Evolutionary conservation across 75 land plant genomes (phyloP).

Genomic region (Picea glauca): DNA sequence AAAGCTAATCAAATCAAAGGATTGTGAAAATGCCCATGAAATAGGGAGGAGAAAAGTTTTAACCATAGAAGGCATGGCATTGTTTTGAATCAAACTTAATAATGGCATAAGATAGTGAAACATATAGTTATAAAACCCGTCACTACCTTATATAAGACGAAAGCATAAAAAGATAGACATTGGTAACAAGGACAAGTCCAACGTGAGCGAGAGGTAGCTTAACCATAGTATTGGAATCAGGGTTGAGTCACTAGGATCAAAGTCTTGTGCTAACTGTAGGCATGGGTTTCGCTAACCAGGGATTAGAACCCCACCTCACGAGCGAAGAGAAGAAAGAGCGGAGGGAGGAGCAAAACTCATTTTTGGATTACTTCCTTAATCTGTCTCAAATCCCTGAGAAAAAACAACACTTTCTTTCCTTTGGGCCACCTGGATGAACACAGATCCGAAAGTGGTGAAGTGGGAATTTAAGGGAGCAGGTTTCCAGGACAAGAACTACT

Average conservation of each 20-base stretch:
- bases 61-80: no score
- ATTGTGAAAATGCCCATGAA: no score
- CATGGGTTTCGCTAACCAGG: not conserved
- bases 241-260: not conserved
- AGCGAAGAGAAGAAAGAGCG: not conserved
- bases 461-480: not conserved
- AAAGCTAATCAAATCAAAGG: no score
- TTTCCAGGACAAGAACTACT: not conserved
- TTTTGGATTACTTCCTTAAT: not conserved
- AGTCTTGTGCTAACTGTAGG: not conserved
- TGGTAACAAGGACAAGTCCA: no score
- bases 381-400: not conserved
- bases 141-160: no score
- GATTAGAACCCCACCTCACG: not conserved
- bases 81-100: no score
- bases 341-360: not conserved
- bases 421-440: not conserved
- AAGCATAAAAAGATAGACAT: no score
- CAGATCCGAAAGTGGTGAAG: slow-evolving; percentile 2
- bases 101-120: no score
- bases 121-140: no score
- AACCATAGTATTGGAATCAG: not conserved
- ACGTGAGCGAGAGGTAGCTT: not conserved
- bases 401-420: not conserved
- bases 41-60: no score